Conservation (phyloP, 805 yeast species). For the Scheffersomyces amazonensis region DNA sequence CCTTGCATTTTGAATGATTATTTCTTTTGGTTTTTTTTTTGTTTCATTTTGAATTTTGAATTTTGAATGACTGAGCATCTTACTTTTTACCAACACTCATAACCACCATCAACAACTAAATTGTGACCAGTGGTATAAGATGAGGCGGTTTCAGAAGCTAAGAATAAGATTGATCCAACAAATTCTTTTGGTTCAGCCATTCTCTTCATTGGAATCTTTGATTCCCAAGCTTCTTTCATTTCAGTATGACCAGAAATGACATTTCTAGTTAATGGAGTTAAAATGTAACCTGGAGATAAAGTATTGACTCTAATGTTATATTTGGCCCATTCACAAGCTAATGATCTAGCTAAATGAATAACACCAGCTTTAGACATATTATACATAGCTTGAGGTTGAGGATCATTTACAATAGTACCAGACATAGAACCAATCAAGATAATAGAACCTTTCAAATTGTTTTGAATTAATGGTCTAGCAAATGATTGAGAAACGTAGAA, state of each 20-base stretch:
- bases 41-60: too few species aligned
- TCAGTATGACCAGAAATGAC: conserved; percentile 60
- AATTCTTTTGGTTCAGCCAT: conserved; percentile 86
- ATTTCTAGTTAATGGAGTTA: conserved; percentile 74
- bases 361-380: conserved; percentile 88
- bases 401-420: conserved; percentile 73
- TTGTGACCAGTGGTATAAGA: conserved; percentile 84
- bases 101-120: conserved; percentile 83
- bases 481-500: conserved; percentile 71
- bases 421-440: conserved; percentile 79
- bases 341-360: conserved; percentile 70
- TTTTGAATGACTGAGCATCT: too few species aligned
- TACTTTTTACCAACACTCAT: conserved; percentile 72
- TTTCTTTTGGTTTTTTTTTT: too few species aligned
- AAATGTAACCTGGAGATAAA: conserved; percentile 76
- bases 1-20: too few species aligned
- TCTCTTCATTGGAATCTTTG: conserved; percentile 71
- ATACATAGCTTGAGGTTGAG: conserved; percentile 78
- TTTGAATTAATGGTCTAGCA: conserved; percentile 63
- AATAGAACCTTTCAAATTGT: conserved; percentile 56
- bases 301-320: conserved; percentile 75
- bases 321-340: conserved; percentile 82
- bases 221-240: conserved; percentile 70
- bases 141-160: conserved; percentile 68
- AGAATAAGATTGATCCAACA: conserved; percentile 71